These are phyloP conservation scores for Pontederia paniculata DNA, from an alignment of 176 grass and related monocot genomes.

Conservation along the genomic window DNA sequence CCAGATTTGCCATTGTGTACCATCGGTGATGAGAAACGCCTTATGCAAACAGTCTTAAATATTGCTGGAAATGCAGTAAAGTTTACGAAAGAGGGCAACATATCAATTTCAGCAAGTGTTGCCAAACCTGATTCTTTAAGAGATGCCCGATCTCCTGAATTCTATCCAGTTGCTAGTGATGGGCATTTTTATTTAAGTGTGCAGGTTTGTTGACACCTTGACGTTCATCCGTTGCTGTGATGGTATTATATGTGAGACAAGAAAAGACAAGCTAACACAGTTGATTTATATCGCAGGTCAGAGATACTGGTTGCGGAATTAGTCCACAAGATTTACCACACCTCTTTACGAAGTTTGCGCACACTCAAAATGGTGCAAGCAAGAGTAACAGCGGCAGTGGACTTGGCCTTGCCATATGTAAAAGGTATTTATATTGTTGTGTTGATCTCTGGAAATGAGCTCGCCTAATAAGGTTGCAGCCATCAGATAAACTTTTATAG, in stretches of 20 bases:
- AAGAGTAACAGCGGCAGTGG: slow-evolving; percentile 26
- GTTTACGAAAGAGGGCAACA: slow-evolving; percentile 18
- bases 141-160: slow-evolving; percentile 14
- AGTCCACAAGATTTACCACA: slow-evolving; percentile 51
- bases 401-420: slow-evolving; percentile 69
- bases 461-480: neutral
- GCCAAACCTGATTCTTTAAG: slow-evolving; percentile 9
- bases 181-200: slow-evolving; percentile 63
- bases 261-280: neutral
- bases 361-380: slow-evolving; percentile 6
- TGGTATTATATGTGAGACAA: neutral
- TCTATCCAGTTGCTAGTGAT: slow-evolving; percentile 16
- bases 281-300: slow-evolving; percentile 37
- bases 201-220: slow-evolving; percentile 37
- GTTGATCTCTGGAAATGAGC: neutral
- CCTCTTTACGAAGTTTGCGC: slow-evolving; percentile 51
- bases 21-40: slow-evolving; percentile 18
- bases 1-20: slow-evolving; percentile 13
- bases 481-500: too few species aligned
- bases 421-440: slow-evolving; percentile 38
- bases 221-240: neutral
- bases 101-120: slow-evolving; percentile 18
- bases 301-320: slow-evolving; percentile 72
- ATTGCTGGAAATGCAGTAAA: slow-evolving; percentile 22
- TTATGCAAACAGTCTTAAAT: slow-evolving; percentile 18